These are phyloP conservation scores for Penicillium malachiteum DNA, from an alignment of 495 filamentous ascomycete species.

Conservation along the genomic window DNA sequence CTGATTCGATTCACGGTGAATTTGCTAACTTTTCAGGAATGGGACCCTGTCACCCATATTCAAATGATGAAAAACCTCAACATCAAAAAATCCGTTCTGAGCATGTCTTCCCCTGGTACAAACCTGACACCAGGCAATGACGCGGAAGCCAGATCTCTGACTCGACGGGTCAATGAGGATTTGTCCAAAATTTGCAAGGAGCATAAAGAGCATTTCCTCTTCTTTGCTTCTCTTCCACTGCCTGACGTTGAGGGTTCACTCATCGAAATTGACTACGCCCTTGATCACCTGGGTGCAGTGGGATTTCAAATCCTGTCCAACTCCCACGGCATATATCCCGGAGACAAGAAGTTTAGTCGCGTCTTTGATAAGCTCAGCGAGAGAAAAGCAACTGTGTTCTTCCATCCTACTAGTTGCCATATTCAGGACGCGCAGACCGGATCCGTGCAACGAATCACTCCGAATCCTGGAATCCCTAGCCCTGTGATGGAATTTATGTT, in stretches of 20 bases:
- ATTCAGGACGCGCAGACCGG: conserved; percentile 10
- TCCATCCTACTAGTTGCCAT: conserved; percentile 50
- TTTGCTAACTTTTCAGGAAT: conserved; percentile 25
- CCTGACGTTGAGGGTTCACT: conserved; percentile 43
- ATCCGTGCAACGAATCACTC: conserved; percentile 11
- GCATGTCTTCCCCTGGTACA: conserved; percentile 51
- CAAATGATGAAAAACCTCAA: conserved; percentile 42
- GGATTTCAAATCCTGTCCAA: conserved; percentile 52
- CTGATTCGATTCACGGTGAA: neutral
- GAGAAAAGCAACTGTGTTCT: conserved; percentile 42
- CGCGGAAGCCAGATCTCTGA: conserved; percentile 27
- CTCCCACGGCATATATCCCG: conserved; percentile 51
- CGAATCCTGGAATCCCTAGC: conserved; percentile 36
- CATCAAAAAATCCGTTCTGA: conserved; percentile 51
- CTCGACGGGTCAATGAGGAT: conserved; percentile 37
- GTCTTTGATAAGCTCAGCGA: conserved; percentile 39
- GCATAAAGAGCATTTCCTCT: conserved; percentile 42
- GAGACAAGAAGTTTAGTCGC: conserved; percentile 39
- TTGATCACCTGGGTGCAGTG: conserved; percentile 40
- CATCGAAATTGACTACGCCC: conserved; percentile 41
- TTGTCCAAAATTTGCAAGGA: conserved; percentile 35
- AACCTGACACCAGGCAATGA: conserved; percentile 38
- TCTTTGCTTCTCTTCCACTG: conserved; percentile 52
- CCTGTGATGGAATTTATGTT: conserved; percentile 60
- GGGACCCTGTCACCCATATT: conserved; percentile 45